Conservation (phyloP, 371 early-diverging fungal species). For the Capillidium heterosporum region DNA sequence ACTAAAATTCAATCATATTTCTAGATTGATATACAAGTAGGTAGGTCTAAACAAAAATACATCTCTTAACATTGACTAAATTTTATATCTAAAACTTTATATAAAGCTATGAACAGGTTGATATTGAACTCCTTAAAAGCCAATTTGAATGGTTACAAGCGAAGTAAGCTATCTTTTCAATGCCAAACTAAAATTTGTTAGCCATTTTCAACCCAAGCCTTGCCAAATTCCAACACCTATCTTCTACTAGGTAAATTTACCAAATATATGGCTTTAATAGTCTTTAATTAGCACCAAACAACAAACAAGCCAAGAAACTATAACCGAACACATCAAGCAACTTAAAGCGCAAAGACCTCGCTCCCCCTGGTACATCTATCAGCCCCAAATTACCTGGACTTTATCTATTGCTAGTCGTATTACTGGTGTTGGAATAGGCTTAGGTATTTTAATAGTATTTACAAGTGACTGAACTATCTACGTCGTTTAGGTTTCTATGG, state of each 20-base stretch:
- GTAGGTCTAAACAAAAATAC: too few species aligned
- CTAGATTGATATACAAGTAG: too few species aligned
- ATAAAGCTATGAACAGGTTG: neutral
- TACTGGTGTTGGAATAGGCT: conserved; percentile 60
- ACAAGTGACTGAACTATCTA: neutral
- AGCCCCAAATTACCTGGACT: conserved; percentile 73
- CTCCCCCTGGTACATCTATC: conserved; percentile 37
- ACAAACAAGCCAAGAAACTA: neutral
- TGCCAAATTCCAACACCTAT: neutral
- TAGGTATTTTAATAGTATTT: conserved; percentile 24
- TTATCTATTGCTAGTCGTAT: conserved; percentile 58
- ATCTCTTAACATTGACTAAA: too few species aligned
- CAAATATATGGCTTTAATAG: neutral
- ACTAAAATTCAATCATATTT: too few species aligned
- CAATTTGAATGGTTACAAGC: neutral
- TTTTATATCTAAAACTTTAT: too few species aligned
- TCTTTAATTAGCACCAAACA: neutral
- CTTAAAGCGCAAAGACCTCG: neutral
- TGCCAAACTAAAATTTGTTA: neutral
- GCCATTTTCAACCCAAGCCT: neutral
- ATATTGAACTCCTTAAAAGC: neutral
- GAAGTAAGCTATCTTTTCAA: neutral
- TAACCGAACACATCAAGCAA: neutral
- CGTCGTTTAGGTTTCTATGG: conserved; percentile 38
- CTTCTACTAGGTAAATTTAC: neutral